These are phyloP conservation scores for Prunus armeniaca DNA, from an alignment of 306 rosid genomes.

Conservation along the genomic window DNA sequence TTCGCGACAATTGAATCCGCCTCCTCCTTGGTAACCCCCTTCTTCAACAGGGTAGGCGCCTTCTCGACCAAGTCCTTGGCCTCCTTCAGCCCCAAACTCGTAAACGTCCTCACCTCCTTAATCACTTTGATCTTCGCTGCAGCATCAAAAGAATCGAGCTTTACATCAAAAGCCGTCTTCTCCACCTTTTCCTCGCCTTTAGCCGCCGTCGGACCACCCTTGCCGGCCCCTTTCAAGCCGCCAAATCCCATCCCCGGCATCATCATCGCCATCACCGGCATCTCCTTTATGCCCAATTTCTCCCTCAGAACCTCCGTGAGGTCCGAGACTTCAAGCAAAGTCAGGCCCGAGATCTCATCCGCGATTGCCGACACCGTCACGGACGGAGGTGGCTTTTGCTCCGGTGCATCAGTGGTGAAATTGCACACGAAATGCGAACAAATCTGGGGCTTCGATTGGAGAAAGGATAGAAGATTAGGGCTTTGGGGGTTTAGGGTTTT, in stretches of 20 bases:
- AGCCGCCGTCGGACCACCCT: slow-evolving; percentile 37
- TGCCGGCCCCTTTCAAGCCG: slow-evolving; percentile 38
- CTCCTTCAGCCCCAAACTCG: slow-evolving; percentile 92
- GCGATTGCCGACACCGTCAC: slow-evolving; percentile 52
- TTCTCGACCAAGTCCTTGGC: slow-evolving; percentile 97
- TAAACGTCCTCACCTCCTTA: slow-evolving; percentile 84
- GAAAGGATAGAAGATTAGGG: slow-evolving; percentile 19
- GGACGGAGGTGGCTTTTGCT: slow-evolving; percentile 35
- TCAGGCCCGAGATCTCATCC: slow-evolving; percentile 65
- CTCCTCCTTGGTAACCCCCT: slow-evolving; percentile 86
- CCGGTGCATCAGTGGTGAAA: slow-evolving; percentile 37
- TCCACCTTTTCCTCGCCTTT: slow-evolving; percentile 62
- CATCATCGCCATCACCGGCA: slow-evolving; percentile 78
- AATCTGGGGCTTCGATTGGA: not conserved
- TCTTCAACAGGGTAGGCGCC: slow-evolving; percentile 80
- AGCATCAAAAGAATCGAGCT: slow-evolving; percentile 81
- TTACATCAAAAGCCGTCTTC: slow-evolving; percentile 79
- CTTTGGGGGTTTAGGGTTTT: slow-evolving; percentile 35
- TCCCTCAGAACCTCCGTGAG: slow-evolving; percentile 72
- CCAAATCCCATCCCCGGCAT: slow-evolving; percentile 74
- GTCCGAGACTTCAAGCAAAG: slow-evolving; percentile 67
- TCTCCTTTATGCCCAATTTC: slow-evolving; percentile 66
- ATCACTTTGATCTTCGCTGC: slow-evolving; percentile 83
- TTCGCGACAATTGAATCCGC: slow-evolving; percentile 73
- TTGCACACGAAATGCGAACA: slow-evolving; percentile 14